These are phyloP conservation scores for Salvia splendens DNA, from an alignment of 257 asterid genomes.

Conservation along the genomic window DNA sequence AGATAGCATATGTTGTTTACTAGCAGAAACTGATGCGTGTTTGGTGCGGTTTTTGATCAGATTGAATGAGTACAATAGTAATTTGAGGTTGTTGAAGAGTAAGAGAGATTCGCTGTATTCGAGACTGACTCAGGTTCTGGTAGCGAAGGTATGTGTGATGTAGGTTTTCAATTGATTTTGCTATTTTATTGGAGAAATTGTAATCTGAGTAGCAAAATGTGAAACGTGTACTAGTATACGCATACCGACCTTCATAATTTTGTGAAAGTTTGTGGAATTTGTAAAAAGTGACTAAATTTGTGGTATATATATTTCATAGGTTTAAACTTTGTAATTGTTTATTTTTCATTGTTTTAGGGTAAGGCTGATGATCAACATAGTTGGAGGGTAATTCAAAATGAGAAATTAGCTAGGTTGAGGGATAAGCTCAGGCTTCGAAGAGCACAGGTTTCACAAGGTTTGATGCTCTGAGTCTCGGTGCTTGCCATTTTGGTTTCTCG, in stretches of 20 bases:
- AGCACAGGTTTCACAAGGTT: slow-evolving; percentile 75
- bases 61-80: slow-evolving; percentile 63
- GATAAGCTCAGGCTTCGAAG: slow-evolving; percentile 70
- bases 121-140: slow-evolving; percentile 78
- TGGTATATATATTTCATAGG: background rate
- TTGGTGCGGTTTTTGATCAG: slow-evolving; percentile 45
- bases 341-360: slow-evolving; percentile 50
- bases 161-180: slow-evolving; percentile 17
- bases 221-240: slow-evolving; percentile 1
- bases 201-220: background rate
- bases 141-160: slow-evolving; percentile 60
- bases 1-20: slow-evolving; percentile 4
- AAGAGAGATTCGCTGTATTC: slow-evolving; percentile 69
- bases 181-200: slow-evolving; percentile 16
- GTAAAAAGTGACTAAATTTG: no score
- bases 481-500: slow-evolving; percentile 21
- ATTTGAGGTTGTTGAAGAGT: slow-evolving; percentile 60
- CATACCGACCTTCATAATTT: background rate
- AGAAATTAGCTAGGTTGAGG: slow-evolving; percentile 70
- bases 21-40: slow-evolving; percentile 20
- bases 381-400: slow-evolving; percentile 82
- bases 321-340: slow-evolving; percentile 22
- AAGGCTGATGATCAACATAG: slow-evolving; percentile 95
- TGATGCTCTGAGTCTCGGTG: slow-evolving; percentile 18
- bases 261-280: no score